Evolutionary conservation across 768 basidiomycete genomes (phyloP), one percentile per base, ranked within the genome.

Genomic region (Tephrocybe rancida): DNA sequence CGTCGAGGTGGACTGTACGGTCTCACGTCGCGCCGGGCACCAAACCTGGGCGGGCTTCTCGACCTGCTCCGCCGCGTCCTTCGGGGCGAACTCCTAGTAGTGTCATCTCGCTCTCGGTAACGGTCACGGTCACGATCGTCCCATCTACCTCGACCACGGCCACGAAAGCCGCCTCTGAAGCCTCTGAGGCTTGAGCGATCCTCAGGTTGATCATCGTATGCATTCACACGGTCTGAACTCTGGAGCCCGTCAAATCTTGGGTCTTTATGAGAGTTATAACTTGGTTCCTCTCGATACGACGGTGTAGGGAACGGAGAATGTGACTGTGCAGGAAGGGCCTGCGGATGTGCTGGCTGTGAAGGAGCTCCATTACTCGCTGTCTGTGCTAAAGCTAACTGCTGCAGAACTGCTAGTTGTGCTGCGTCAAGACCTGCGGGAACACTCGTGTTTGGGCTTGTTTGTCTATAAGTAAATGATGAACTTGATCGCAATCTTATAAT

Each of bases 381-480:
- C 62, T 85, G 83, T 48, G 88, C 79, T 65, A 92, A 78, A 64
- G 87, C 79, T 66, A 92, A 78, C 66, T 90, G 90, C 65, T 91
- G 89, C 62, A 94, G 73, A 59, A 90, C 73, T 44, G 87, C 84
- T 50, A 92, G 72, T 65, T 88, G 87, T 56, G 76, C 71, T 47
- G 80, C 69, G 57, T 82, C 81, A 61, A 82, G 71, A 51, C 66
- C 66, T 37, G 71, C 56, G 48, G 67, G 63, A 37, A 69, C 56
- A n/a, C 64, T 61, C 5, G 69, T 81, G 64, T 84, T 88, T 84
- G 83, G 63, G 56, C 67, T 64, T 82, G 73, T 82, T 86, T 87
- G 87, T 73, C 85, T 87, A 60, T 8, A 29, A 41, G 5, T 10
- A 19, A 25, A 39, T 48, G 30, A 64, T 55, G 37, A 52, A 16